These are phyloP conservation scores for Candida khao-thaluensis DNA, from an alignment of 805 yeast species.

Conservation along the genomic window DNA sequence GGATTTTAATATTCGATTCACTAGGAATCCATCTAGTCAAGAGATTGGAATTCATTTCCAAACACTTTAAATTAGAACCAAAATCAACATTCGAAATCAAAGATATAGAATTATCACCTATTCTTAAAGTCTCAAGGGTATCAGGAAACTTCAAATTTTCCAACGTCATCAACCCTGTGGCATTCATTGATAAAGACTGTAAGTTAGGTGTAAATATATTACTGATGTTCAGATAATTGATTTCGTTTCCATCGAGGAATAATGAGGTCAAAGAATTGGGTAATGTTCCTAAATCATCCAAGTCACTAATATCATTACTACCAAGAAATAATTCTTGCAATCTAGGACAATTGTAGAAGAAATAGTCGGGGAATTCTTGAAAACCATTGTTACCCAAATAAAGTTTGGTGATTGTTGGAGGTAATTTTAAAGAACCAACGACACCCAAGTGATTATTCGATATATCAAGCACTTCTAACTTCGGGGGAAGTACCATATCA, in stretches of 20 bases:
- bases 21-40: slow-evolving; percentile 11
- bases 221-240: slow-evolving; percentile 19
- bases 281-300: slow-evolving; percentile 23
- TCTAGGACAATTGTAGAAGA: slow-evolving; percentile 14
- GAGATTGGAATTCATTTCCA: slow-evolving; percentile 19
- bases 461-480: slow-evolving; percentile 17
- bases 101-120: slow-evolving; percentile 19
- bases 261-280: slow-evolving; percentile 18
- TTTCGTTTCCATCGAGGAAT: slow-evolving; percentile 21
- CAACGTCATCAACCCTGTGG: slow-evolving; percentile 20
- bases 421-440: slow-evolving; percentile 15
- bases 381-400: slow-evolving; percentile 17
- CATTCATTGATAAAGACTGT: slow-evolving; percentile 18
- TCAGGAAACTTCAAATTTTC: slow-evolving; percentile 18
- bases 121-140: slow-evolving; percentile 15
- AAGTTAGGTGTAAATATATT: slow-evolving; percentile 20
- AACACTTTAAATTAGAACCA: slow-evolving; percentile 11
- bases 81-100: slow-evolving; percentile 16
- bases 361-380: slow-evolving; percentile 14
- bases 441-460: slow-evolving; percentile 15
- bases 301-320: slow-evolving; percentile 21
- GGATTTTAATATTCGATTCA: neutral
- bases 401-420: slow-evolving; percentile 16
- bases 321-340: slow-evolving; percentile 16
- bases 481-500: slow-evolving; percentile 13